A percentile compares a stretch with the other conserved stretches of the same genome.
Evolutionary conservation across 345 rosid species (phyloP).

Genomic region (Rhizophora apiculata): DNA sequence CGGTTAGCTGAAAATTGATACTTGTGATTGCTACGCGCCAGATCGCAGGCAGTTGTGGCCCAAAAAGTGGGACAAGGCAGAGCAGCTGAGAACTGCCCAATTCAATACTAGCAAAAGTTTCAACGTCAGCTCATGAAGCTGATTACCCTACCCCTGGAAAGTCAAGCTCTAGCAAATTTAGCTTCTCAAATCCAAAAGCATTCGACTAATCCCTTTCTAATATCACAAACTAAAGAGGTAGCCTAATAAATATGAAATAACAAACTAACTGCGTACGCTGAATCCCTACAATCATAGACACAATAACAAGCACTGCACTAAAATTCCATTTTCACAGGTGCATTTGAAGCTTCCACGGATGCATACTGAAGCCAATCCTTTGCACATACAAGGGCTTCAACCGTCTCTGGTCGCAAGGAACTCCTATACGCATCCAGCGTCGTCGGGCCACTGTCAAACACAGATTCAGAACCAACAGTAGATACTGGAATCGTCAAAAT

Average conservation of each 20-base stretch:
- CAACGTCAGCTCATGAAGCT: too few species aligned
- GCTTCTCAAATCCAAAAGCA: slow-evolving; percentile 8
- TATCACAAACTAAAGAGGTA: slow-evolving; percentile 7
- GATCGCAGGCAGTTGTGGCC: too few species aligned
- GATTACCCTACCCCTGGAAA: too few species aligned
- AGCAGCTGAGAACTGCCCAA: too few species aligned
- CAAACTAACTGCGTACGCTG: too few species aligned
- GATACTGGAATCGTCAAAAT: slow-evolving; percentile 62
- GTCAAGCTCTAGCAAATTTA: too few species aligned
- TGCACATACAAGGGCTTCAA: slow-evolving; percentile 85
- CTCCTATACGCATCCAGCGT: slow-evolving; percentile 71
- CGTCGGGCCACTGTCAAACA: slow-evolving; percentile 51
- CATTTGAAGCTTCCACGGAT: slow-evolving; percentile 35
- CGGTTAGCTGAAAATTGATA: too few species aligned
- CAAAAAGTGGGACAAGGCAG: too few species aligned
- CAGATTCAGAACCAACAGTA: slow-evolving; percentile 47
- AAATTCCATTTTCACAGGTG: slow-evolving; percentile 54
- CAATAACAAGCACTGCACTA: slow-evolving; percentile 19
- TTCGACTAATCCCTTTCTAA: slow-evolving; percentile 15
- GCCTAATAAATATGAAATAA: not conserved
- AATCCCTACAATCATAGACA: too few species aligned
- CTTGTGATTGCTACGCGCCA: too few species aligned
- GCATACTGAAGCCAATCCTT: slow-evolving; percentile 78
- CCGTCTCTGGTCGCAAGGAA: slow-evolving; percentile 73
- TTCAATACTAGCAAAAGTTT: too few species aligned